Evolutionary conservation across 2,329 filamentous ascomycete species (phyloP).

Genomic region (Cercospora sojina): DNA sequence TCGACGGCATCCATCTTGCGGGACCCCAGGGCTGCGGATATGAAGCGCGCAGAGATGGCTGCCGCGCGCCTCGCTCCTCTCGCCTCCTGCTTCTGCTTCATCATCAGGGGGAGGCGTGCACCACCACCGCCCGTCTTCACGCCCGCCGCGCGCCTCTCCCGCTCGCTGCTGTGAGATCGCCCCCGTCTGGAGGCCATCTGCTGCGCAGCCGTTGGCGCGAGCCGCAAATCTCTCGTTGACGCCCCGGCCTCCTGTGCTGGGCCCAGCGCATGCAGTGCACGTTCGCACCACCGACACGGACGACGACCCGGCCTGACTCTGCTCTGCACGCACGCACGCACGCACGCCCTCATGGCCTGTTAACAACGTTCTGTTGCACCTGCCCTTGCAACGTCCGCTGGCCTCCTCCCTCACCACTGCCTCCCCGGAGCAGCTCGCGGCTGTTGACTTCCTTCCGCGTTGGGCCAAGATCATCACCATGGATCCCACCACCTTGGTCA

Average conservation of each 20-base stretch:
- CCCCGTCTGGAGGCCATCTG: not conserved
- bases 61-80: not conserved
- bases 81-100: not conserved
- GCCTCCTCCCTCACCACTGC: not conserved
- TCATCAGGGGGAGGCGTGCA: not conserved
- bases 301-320: not conserved
- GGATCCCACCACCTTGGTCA: slow-evolving; percentile 41
- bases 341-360: not conserved
- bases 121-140: not conserved
- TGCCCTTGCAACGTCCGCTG: not conserved
- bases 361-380: not conserved
- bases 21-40: not conserved
- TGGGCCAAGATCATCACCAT: slow-evolving; percentile 26
- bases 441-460: slow-evolving; percentile 1
- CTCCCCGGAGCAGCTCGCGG: not conserved
- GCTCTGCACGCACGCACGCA: too few species aligned
- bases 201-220: slow-evolving; percentile 8
- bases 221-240: slow-evolving; percentile 1
- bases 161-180: not conserved
- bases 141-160: not conserved
- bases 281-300: not conserved
- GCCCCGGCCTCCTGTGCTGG: not conserved
- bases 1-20: not conserved
- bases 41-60: not conserved
- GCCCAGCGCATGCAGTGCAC: not conserved